phyloP scores from a whole-genome alignment of 2,329 filamentous ascomycete species.

The Phialocephala subalpina region DNA sequence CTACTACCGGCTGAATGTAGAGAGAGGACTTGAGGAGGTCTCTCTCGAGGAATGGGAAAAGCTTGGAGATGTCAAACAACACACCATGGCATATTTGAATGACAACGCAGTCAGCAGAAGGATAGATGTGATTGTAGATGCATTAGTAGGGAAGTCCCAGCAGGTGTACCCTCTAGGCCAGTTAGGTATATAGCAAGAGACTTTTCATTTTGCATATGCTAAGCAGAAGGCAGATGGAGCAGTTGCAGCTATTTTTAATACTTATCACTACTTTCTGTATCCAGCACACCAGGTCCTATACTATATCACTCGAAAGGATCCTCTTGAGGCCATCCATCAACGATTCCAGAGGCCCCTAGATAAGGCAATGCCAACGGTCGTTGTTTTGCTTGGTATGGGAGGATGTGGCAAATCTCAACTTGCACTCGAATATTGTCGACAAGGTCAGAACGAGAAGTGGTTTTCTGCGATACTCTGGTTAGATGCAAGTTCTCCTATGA shows the following conservation, averaged over 20 bases:
- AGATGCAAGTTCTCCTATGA: conserved; percentile 28
- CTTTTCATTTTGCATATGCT: conserved; percentile 9
- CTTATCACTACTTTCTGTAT: conserved; percentile 13
- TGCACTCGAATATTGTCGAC: conserved; percentile 34
- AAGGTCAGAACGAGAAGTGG: neutral
- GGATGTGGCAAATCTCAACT: conserved; percentile 37
- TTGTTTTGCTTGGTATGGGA: conserved; percentile 32
- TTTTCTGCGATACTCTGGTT: conserved; percentile 36
- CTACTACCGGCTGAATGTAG: no score
- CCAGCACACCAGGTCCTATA: conserved; percentile 9
- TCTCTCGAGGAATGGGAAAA: no score
- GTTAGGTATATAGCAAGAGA: conserved; percentile 14
- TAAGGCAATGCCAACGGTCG: conserved; percentile 5
- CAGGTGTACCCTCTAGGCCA: conserved; percentile 10
- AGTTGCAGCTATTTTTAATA: conserved; percentile 5
- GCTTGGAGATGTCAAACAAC: no score
- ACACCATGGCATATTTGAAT: no score
- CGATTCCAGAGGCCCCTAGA: conserved; percentile 5
- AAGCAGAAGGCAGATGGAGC: conserved; percentile 10
- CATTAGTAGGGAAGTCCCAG: conserved; percentile 11
- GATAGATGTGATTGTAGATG: no score
- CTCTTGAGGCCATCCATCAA: conserved; percentile 9
- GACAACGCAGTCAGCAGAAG: no score
- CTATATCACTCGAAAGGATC: conserved; percentile 12
- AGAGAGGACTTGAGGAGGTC: no score